Conservation (phyloP, 495 filamentous ascomycete species). For the Xylaria scruposa region DNA sequence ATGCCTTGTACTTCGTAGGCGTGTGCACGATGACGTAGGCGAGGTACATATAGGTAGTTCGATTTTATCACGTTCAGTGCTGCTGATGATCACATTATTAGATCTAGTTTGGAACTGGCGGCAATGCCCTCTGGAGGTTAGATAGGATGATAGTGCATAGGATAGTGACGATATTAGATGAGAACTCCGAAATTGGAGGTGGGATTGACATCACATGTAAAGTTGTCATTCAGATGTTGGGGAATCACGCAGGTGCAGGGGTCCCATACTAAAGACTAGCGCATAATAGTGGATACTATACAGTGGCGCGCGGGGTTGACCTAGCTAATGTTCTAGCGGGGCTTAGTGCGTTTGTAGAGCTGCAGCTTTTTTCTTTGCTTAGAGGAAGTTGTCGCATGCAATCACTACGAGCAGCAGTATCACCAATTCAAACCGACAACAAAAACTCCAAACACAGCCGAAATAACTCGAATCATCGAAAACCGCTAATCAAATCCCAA, state of each 20-base stretch:
- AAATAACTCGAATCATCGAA: background rate
- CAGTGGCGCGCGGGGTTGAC: background rate
- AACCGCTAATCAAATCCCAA: background rate
- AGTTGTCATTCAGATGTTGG: background rate
- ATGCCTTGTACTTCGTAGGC: too few relatives aligned
- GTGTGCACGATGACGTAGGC: too few relatives aligned
- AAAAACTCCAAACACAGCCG: background rate
- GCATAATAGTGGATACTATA: constrained; percentile 11
- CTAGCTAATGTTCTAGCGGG: background rate
- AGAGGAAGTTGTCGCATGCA: constrained; percentile 2
- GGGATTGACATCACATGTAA: constrained; percentile 24
- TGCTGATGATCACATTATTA: background rate
- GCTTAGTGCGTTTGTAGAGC: constrained; percentile 3
- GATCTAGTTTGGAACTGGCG: background rate
- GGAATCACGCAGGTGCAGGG: constrained; percentile 3
- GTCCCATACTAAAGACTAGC: background rate
- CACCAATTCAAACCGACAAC: background rate
- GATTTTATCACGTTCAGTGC: background rate
- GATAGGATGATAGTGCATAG: background rate
- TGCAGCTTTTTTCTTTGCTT: constrained; percentile 16
- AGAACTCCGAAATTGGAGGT: constrained; percentile 1
- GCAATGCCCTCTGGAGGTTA: too few relatives aligned
- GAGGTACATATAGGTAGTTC: background rate
- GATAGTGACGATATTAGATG: constrained; percentile 12
- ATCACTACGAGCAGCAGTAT: background rate